These are phyloP conservation scores for Rhodotorula taiwanensis DNA, from an alignment of 768 basidiomycete genomes.

Conservation along the genomic window DNA sequence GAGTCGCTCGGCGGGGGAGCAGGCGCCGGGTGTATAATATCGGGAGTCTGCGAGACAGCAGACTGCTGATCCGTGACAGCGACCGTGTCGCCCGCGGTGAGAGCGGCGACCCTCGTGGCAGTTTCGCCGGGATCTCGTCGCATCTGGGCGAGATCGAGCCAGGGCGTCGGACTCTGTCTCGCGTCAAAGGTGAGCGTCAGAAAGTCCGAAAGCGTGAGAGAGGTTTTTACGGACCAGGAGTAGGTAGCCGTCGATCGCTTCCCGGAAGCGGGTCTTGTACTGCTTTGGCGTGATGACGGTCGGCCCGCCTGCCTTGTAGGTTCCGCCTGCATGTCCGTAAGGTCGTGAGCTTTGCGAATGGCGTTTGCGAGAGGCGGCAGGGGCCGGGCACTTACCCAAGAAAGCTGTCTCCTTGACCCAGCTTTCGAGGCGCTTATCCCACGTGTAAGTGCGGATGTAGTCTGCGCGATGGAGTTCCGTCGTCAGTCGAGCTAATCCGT, in stretches of 20 bases:
- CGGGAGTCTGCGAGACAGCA: no score
- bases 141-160: constrained; percentile 7
- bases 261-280: constrained; percentile 54
- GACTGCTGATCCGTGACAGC: no score
- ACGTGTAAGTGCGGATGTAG: constrained; percentile 90
- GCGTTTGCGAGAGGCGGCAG: rapidly evolving
- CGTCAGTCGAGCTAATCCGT: constrained; percentile 60
- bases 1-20: not conserved
- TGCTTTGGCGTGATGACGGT: constrained; percentile 95
- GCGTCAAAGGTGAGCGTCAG: no score
- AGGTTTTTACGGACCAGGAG: constrained; percentile 17
- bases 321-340: constrained; percentile 1
- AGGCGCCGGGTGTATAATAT: not conserved
- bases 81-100: no score
- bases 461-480: no score
- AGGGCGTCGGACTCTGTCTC: constrained; percentile 17
- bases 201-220: not conserved
- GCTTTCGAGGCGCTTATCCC: constrained; percentile 97
- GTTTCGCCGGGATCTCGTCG: no score
- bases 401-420: constrained; percentile 96
- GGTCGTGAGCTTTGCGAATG: no score
- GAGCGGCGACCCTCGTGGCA: no score
- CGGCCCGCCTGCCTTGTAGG: constrained; percentile 60
- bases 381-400: constrained; percentile 57
- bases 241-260: constrained; percentile 39